Evolutionary conservation across 2,329 filamentous ascomycete species (phyloP).

Genomic region (Aspergillus sergii): DNA sequence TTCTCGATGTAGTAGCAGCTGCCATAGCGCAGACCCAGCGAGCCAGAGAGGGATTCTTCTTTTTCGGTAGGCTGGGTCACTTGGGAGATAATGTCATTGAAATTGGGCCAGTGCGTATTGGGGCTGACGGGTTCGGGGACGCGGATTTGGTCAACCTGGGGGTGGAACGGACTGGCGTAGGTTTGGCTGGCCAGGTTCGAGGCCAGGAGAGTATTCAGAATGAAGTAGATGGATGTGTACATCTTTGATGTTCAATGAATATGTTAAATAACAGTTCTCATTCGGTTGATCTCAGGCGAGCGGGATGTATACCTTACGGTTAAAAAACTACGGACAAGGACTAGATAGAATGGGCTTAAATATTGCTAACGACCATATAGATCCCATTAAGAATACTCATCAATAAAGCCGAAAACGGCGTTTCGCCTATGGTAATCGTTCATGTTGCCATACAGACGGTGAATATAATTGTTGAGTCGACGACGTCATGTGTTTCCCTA

Average conservation of each 20-base stretch:
- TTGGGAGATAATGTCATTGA: not conserved
- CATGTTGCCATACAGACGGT: not conserved
- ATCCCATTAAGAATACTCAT: not conserved
- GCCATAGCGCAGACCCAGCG: not conserved
- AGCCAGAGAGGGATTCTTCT: not conserved
- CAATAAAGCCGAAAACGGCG: not conserved
- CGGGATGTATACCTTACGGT: not conserved
- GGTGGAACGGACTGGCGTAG: not conserved
- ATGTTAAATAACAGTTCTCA: not conserved
- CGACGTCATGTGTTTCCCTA: not conserved
- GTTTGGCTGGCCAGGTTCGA: not conserved
- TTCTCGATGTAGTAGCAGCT: conserved; percentile 3
- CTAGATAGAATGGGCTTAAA: not conserved
- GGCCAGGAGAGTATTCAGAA: not conserved
- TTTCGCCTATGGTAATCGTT: not conserved
- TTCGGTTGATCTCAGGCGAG: not conserved
- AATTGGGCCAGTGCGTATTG: not conserved
- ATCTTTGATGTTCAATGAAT: not conserved
- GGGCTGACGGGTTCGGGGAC: not conserved
- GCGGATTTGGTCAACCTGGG: not conserved
- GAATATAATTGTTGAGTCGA: not conserved
- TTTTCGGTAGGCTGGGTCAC: not conserved
- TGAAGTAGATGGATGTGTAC: not conserved
- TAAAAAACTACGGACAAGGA: not conserved
- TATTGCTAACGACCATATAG: not conserved